Evolutionary conservation across 1,284 basidiomycete species (phyloP), one percentile per base, ranked within the genome.

Genomic region (Sparassis latifolia): DNA sequence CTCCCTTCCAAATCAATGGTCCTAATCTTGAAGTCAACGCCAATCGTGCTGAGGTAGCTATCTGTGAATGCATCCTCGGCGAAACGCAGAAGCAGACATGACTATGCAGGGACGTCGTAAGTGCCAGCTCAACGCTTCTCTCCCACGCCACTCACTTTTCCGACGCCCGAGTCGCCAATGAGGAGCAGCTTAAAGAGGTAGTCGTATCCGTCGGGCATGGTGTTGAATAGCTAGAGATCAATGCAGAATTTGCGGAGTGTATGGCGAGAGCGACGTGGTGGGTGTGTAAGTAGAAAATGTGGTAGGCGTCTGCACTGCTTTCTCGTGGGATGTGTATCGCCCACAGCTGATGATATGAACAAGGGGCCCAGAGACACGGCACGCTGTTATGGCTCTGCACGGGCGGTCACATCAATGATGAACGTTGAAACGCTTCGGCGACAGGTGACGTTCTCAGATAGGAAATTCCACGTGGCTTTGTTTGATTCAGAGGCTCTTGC

Each of bases 1-100:
- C 98, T 99, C 58, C 97, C 96, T 70, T 99, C 97, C 51, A 99
- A 80, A 72, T 99, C 96, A 70, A 99, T 99, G 44, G 97, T 99
- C 62, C 97, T 81, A 74, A 99, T 99, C 87, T 99, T 99, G 79
- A 99, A 99, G 77, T 99, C 97, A 52, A 99, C 93, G 56, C 96
- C 96, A 69, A 99, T 99, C 33, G 96, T 99, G 58, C 91, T 94
- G 70, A 99, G 97, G 75, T 98, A 99, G 66, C 89, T 94, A 72
- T 97, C 95, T 52, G 97, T 99, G 80, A 97, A 99, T 52, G 96
- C 95, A 71, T 99, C 97, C 73, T 99, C 97, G 59, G 95, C 96
- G 71, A 99, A 99, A 68, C 97, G 92, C 53, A 99, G 83, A 52
- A 99, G 84, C 52, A 99, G 79, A 79, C 97, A 99, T 50, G 96